Evolutionary conservation across 805 yeast species (phyloP).

Genomic region (Lipomyces kockii): DNA sequence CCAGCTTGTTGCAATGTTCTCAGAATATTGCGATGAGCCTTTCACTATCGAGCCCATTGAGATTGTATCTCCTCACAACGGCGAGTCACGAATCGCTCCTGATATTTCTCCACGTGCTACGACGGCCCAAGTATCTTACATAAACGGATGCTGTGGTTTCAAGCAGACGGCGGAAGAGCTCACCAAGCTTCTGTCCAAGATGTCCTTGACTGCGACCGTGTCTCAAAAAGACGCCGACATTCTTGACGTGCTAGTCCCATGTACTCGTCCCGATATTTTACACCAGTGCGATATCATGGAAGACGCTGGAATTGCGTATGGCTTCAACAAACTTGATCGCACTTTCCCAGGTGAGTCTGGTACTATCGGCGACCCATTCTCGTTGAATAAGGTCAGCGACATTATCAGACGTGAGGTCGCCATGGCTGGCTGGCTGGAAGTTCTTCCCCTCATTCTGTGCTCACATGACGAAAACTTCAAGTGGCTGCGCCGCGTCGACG

Average conservation of each 20-base stretch:
- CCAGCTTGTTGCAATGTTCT: constrained; percentile 93
- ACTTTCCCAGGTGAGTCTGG: constrained; percentile 79
- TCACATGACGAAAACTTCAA: constrained; percentile 97
- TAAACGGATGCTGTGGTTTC: constrained; percentile 92
- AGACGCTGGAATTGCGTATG: constrained; percentile 96
- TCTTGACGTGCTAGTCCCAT: constrained; percentile 76
- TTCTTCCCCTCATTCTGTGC: constrained; percentile 90
- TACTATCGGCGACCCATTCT: constrained; percentile 82
- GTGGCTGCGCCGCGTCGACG: constrained; percentile 75
- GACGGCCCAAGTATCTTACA: constrained; percentile 77
- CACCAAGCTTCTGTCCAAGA: constrained; percentile 67
- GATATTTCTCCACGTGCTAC: constrained; percentile 67
- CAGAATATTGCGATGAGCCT: constrained; percentile 78
- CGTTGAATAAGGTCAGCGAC: constrained; percentile 88
- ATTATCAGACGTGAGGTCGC: constrained; percentile 89
- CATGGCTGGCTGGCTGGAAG: constrained; percentile 95
- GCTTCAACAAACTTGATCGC: constrained; percentile 84
- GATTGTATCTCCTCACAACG: constrained; percentile 79
- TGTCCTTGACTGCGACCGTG: constrained; percentile 75
- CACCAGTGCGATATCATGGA: constrained; percentile 99
- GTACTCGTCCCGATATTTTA: constrained; percentile 92
- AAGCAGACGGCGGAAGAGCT: constrained; percentile 70
- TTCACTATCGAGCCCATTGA: constrained; percentile 86
- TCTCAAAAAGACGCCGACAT: constrained; percentile 54
- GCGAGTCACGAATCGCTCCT: constrained; percentile 77